Base-by-base conservation (phyloP, 306 rosid species). In the Vachellia pachyceras region DNA sequence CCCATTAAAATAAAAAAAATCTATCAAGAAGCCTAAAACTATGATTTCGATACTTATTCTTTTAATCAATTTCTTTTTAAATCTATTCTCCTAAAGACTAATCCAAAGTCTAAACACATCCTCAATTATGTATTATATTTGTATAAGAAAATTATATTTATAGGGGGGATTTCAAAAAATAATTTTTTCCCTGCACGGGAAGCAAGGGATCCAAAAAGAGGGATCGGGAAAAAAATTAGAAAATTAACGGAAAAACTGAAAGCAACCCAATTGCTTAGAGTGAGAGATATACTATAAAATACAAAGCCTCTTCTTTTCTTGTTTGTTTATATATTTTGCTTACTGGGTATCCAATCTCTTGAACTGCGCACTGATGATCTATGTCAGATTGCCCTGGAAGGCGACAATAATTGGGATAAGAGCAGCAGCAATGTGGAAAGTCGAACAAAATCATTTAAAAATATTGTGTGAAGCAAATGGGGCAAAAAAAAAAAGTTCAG, bases 381-480 rank as follows among this genome's bases (percentile, higher is more conserved):
- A 68, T 82, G 84, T 75, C 77, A 70, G 76, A 41, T 49, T 76
- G 33, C 2, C n/a, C 22, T 13, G 20, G 44, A 14, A 71, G 75
- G 81, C 81, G 87, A 80, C 44, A 77, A 73, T 72, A 72, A 20
- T n/a, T 39, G 79, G 77, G 77, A 86, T 83, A 83, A 70, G 42
- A 74, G 22, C 58, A 55, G 61, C 61, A 55, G 10, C 25, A 54
- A n/a, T 55, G 54, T 47, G 22, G 22, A 60, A 73, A 57, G 83
- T 79, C 80, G 80, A 67, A 73, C 68, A 36, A 68, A 83, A 65
- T 49, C 39, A 65, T 82, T 55, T 70, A 41, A 86, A 68, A 77
- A 72, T 72, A 36, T 20, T 20, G 10, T 22, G 65, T 20, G 1
- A 67, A 10, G 50, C 23, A 73, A 68, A 52, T 35, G 76, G 52